Percentiles rank a stretch among this genome's conserved stretches.
Evolutionary conservation across 2,329 filamentous ascomycete species (phyloP).

Genomic region (Penicillium freii): DNA sequence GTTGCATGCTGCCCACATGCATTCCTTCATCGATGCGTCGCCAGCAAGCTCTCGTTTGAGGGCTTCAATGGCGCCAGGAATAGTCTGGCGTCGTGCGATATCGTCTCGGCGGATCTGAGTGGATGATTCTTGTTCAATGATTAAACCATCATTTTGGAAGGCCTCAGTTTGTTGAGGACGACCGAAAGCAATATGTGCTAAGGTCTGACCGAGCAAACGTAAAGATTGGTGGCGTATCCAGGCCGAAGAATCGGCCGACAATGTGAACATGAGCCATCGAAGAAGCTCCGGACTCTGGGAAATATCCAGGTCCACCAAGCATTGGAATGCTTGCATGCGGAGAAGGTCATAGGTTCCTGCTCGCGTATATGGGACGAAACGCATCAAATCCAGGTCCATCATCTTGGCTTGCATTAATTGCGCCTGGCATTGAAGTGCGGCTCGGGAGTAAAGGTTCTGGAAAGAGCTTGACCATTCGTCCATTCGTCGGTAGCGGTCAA

Average conservation of each 20-base stretch:
- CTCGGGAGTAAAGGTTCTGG: slow-evolving; percentile 62
- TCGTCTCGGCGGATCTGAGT: slow-evolving; percentile 54
- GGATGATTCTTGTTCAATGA: slow-evolving; percentile 57
- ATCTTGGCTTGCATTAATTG: slow-evolving; percentile 55
- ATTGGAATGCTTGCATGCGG: slow-evolving; percentile 58
- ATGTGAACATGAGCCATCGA: slow-evolving; percentile 56
- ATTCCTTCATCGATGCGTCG: slow-evolving; percentile 51
- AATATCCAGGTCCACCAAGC: slow-evolving; percentile 56
- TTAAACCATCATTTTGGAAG: slow-evolving; percentile 45
- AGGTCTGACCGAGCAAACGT: slow-evolving; percentile 52
- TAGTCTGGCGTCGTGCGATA: slow-evolving; percentile 54
- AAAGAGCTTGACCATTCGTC: slow-evolving; percentile 67
- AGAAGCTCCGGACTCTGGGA: slow-evolving; percentile 53
- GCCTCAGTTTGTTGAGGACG: slow-evolving; percentile 39
- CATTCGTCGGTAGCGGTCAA: slow-evolving; percentile 62
- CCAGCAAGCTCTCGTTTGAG: slow-evolving; percentile 54
- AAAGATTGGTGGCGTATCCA: slow-evolving; percentile 56
- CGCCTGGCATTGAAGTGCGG: slow-evolving; percentile 59
- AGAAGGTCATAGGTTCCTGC: slow-evolving; percentile 60
- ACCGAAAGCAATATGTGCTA: slow-evolving; percentile 61
- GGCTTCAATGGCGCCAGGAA: slow-evolving; percentile 58
- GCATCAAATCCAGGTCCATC: slow-evolving; percentile 52
- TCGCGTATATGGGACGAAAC: slow-evolving; percentile 62
- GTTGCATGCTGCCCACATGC: slow-evolving; percentile 57
- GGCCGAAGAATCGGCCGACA: slow-evolving; percentile 57